Evolutionary conservation across 306 rosid genomes (phyloP), one percentile per base, ranked within the genome.

Genomic region (Inga oerstediana): DNA sequence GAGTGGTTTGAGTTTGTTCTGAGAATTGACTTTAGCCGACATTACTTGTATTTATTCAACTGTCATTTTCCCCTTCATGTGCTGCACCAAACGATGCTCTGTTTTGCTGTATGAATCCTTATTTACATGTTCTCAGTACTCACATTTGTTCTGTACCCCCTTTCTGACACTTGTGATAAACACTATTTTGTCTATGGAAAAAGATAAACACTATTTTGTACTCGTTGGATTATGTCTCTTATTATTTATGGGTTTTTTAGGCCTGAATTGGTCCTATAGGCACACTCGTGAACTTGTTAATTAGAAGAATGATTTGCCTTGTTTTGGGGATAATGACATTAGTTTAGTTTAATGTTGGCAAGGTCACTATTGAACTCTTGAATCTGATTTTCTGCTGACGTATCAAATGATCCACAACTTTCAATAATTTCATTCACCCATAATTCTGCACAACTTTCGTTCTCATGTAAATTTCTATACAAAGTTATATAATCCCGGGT

Each of bases 1-100:
- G 52, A 43, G 56, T 72, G 75, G 75, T 81, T 72, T 72, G 71
- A 61, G 82, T 58, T 72, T 81, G 72, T 85, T 30, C 70, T 70
- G 41, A 77, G 62, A 41, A 71, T 39, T 76, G 76, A 64, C 41
- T 58, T 58, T 35, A 22, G 56, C 73, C 16, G 65, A 78, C n/a
- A 45, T 78, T 35, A 35, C 79, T 48, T 83, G 24, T 78, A 39
- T 66, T 44, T 56, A 58, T 69, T 83, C 32, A n/a, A 77, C 43
- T 58, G 73, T 82, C 77, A 56, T 70, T 77, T 77, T 69, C 66
- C 20, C 10, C 71, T 35, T 19, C 81, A 30, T n/a, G 81, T 39
- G 48, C 52, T 70, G 52, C 72, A 27, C 76, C 41, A 7, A 56
- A 54, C 72, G 32, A 12, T 12, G 34, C 52, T 34, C 39, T 17